Evolutionary conservation across 352 stramenopile species (phyloP).

Genomic region (Globisporangium carolinianum): DNA sequence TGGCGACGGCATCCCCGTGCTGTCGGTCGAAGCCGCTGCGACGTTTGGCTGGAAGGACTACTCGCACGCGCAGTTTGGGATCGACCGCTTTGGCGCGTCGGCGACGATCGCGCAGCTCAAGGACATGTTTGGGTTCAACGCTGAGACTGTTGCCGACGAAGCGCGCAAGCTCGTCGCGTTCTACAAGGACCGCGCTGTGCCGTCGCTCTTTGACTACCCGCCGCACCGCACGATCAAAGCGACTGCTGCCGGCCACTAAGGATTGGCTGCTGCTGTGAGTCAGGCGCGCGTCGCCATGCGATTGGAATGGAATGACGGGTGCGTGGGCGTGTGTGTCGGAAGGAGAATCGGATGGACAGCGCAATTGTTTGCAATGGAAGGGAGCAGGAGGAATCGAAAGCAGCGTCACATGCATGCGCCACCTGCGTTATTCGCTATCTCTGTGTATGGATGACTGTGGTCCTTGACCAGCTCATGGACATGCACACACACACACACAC

Average conservation of each 20-base stretch:
- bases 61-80: conserved; percentile 90
- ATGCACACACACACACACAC: too few species aligned
- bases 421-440: too few species aligned
- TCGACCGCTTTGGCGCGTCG: conserved; percentile 87
- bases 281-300: too few species aligned
- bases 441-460: too few species aligned
- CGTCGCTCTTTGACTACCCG: conserved; percentile 72
- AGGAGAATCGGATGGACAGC: too few species aligned
- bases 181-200: conserved; percentile 72
- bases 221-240: conserved; percentile 56
- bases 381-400: too few species aligned
- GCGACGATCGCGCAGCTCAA: conserved; percentile 87
- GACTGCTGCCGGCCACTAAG: neutral
- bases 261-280: too few species aligned
- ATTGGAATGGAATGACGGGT: too few species aligned
- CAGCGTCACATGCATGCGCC: too few species aligned
- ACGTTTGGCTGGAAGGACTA: conserved; percentile 95
- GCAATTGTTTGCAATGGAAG: too few species aligned
- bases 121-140: conserved; percentile 94
- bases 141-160: conserved; percentile 90
- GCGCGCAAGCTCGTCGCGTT: conserved; percentile 91
- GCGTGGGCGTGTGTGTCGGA: too few species aligned
- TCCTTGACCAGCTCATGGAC: too few species aligned
- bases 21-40: conserved; percentile 94
- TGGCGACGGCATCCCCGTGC: conserved; percentile 89